phyloP scores from a whole-genome alignment of 352 stramenopile species.

The Phytophthora citrophthora region DNA sequence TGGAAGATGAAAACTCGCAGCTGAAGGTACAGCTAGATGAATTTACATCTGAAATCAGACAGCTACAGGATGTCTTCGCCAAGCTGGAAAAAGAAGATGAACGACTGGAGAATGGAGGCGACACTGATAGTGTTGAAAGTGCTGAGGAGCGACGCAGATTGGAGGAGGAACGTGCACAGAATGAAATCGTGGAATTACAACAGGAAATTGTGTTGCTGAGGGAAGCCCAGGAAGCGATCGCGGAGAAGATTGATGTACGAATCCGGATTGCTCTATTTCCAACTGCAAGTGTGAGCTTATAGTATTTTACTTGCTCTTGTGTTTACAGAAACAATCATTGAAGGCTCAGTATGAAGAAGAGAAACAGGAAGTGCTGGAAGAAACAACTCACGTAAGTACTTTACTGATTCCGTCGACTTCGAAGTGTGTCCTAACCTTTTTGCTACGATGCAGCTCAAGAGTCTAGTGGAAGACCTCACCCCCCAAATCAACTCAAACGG shows the following conservation, averaged over 20 bases:
- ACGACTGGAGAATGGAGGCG: conserved; percentile 24
- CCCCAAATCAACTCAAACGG: conserved; percentile 65
- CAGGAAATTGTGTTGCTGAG: conserved; percentile 71
- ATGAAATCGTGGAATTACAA: conserved; percentile 59
- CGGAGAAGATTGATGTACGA: conserved; percentile 53
- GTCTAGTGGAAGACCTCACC: conserved; percentile 51
- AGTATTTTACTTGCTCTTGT: background rate
- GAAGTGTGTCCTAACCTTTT: too few relatives aligned
- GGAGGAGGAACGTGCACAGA: conserved; percentile 48
- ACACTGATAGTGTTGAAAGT: conserved; percentile 31
- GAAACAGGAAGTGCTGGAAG: conserved; percentile 59
- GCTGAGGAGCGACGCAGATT: conserved; percentile 36
- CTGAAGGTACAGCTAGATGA: conserved; percentile 51
- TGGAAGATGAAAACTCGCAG: conserved; percentile 38
- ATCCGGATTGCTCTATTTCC: background rate
- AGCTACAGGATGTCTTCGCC: conserved; percentile 60
- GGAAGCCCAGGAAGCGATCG: conserved; percentile 54
- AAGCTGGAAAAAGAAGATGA: conserved; percentile 46
- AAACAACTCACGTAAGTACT: conserved; percentile 58
- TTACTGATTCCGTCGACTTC: background rate
- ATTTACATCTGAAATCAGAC: conserved; percentile 52
- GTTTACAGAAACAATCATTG: conserved; percentile 52
- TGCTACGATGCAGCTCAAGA: conserved; percentile 45
- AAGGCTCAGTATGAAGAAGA: conserved; percentile 77
- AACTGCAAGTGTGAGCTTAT: background rate